Percentiles rank a stretch among this genome's conserved stretches.
Conservation (phyloP, 306 rosid species). For the Cucumis hystrix region DNA sequence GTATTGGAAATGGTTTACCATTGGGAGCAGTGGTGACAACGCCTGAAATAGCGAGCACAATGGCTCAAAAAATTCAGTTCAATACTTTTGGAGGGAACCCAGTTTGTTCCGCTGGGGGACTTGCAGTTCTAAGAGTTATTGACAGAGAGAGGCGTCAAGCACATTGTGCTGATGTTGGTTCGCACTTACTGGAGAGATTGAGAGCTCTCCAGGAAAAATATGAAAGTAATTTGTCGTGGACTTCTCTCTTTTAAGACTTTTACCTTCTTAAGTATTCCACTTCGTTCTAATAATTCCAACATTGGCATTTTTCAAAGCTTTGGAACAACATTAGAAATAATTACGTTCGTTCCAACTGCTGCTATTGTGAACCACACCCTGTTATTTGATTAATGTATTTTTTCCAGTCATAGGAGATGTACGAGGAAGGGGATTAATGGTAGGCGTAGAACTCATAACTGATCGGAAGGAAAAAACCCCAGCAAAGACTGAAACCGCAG, state of each 20-base stretch:
- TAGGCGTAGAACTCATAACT: constrained; percentile 63
- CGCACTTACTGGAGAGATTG: constrained; percentile 63
- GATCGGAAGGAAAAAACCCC: constrained; percentile 56
- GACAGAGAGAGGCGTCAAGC: constrained; percentile 82
- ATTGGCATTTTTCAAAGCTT: neutral
- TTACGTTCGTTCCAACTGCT: neutral
- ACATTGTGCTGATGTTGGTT: constrained; percentile 68
- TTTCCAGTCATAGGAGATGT: constrained; percentile 72
- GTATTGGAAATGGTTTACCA: constrained; percentile 89
- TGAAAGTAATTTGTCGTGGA: constrained; percentile 41
- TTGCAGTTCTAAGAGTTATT: constrained; percentile 67
- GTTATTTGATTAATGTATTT: constrained; percentile 2
- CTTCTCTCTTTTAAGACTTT: neutral
- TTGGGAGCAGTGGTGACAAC: constrained; percentile 91
- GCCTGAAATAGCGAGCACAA: constrained; percentile 74
- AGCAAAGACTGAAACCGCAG: constrained; percentile 68
- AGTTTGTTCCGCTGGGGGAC: constrained; percentile 89
- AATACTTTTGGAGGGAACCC: constrained; percentile 92
- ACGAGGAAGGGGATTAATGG: constrained; percentile 81
- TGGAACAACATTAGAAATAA: neutral
- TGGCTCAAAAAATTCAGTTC: constrained; percentile 64
- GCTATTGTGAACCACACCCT: neutral
- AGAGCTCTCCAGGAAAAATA: constrained; percentile 53
- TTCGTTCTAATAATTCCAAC: neutral
- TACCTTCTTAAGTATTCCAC: neutral